Evolutionary conservation across 306 rosid genomes (phyloP), one percentile per base, ranked within the genome.

Genomic region (Rubus parviflorus): DNA sequence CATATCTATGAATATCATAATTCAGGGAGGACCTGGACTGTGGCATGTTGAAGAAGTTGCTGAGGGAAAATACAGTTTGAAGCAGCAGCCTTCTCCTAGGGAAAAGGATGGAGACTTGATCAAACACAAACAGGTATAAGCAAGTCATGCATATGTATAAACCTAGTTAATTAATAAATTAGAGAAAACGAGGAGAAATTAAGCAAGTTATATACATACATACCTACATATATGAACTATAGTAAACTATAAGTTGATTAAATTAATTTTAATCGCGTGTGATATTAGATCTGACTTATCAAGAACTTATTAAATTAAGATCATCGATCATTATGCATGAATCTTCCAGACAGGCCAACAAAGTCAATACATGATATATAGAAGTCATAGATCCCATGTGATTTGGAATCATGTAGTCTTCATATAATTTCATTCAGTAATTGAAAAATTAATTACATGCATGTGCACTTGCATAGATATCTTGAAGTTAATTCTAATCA

Each of bases 111-210:
- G 52, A 73, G 74, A 62, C 46, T 42, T 54, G 56, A 13, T n/a
- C 69, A 64, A 73, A 35, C 73, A 49, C 67, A 73, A 54, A 66
- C 52, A 64, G 75, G 83, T 73, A 73, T 1, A 63, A 35, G 16
- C 1, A 58, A 11, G 16, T 22, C 35, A 30, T 30, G 35, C 35
- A 0, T 4, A 58, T 38, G 1, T 11, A 72, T 19, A 42, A 25
- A 12, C 9, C 14, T 62, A 45, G 14, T 30, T 30, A 30, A 58
- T 23, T 58, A 23, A 11, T 6, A 13, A 30, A 42, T 46, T 30
- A 45, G 54, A 6, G 35, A 52, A 7, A 16, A 19, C 30, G 4
- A 38, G 63, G 63, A 53, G 19, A 37, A n/a, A 11, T 4, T 30
- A 60, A 23, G 66, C 17, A 60, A 22, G 14, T 54, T 11, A 22